phyloP scores from a whole-genome alignment of 2,329 filamentous ascomycete genomes.

The Aspergillus novofumigatus region DNA sequence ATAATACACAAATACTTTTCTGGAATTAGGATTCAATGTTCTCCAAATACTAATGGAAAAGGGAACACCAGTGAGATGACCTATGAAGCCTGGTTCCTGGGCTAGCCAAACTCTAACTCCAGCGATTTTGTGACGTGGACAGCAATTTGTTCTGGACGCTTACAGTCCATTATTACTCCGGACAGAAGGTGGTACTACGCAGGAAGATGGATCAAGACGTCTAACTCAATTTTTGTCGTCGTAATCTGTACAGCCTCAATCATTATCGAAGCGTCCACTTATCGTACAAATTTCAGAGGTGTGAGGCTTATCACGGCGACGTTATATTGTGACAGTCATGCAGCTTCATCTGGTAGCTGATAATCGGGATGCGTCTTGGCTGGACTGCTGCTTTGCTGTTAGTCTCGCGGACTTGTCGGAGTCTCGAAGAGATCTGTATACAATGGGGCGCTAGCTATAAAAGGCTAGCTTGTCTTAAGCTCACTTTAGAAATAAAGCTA shows the following conservation, averaged over 20 bases:
- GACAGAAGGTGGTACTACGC: background rate
- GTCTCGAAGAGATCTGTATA: background rate
- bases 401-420: too few relatives aligned
- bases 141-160: background rate
- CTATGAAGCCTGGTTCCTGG: background rate
- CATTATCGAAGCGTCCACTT: background rate
- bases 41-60: background rate
- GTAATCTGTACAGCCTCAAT: too few relatives aligned
- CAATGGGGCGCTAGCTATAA: background rate
- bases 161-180: background rate
- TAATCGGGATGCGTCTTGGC: background rate
- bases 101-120: background rate
- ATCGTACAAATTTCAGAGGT: background rate
- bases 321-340: background rate
- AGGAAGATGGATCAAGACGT: too few relatives aligned
- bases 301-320: background rate
- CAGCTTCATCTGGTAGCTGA: background rate
- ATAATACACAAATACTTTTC: background rate
- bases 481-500: conserved; percentile 9
- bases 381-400: too few relatives aligned
- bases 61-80: background rate
- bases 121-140: background rate
- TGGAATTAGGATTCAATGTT: too few relatives aligned
- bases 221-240: background rate
- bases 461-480: background rate